Evolutionary conservation across 163 green algal species (phyloP), one percentile per base, ranked within the genome.

Genomic region (Prototheca wickerhamii): DNA sequence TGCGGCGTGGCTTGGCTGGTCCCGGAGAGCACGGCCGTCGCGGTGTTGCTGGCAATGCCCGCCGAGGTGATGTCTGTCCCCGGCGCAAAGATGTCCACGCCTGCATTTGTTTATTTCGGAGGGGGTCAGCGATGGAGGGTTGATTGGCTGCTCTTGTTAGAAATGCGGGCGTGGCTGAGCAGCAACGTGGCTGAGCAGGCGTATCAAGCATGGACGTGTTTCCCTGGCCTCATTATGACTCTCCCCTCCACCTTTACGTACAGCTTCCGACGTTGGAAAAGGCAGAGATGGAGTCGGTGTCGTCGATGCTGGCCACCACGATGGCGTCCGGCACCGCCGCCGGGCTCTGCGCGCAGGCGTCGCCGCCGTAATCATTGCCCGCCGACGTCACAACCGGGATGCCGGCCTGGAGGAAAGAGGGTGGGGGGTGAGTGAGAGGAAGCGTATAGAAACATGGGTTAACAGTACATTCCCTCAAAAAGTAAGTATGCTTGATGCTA

Each of bases 331-430:
- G 52, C 43, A 73, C 69, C 49, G 57, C 75, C 29, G 78, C 79
- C 28, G 86, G 86, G 12, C 68, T 80, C 49, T 80, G 71, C 8
- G 32, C 32, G 68, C 86, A 93, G 0, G 83, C 78, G 61, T 93
- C 62, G 18, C 35, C 67, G 29, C 78, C 75, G 20, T 72, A 75
- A 56, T 86, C 85, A 25, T 85, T 82, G 55, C 77, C 77, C 3
- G 70, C 79, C 2, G 42, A 53, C 23, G 52, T 63, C 32, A 77
- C 33, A 18, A 75, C 58, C 0, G 61, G 58, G 33, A 72, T 70
- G 52, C 67, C 63, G 4, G 65, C 61, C 0, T 54, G 46, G 5
- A 28, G 20, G 23, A 25, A 2, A 29, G 46, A 25, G 12, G 10
- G 46, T 0, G 18, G 23, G 46, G 26, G 46, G 23, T 18, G 23